Base-by-base conservation (phyloP, 352 stramenopile genomes). In the Blastocystis hominis region DNA sequence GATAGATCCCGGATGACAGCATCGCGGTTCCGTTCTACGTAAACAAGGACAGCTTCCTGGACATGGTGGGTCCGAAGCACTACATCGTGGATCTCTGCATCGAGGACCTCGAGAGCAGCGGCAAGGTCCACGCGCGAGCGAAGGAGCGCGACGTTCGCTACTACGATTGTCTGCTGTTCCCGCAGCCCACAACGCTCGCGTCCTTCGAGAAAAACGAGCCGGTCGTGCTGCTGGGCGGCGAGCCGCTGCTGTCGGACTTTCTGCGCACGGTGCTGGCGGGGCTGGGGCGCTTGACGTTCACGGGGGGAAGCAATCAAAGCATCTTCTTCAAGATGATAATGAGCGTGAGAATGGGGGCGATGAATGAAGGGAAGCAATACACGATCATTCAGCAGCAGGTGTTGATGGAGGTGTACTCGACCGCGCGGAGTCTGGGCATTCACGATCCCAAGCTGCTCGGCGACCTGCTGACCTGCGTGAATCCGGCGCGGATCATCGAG, bases 301-400 rank as follows among this genome's bases (percentile, higher is more conserved):
- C 44, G 36, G 72, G 72, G 24, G 50, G 62, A 24, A 84, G 68
- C 20, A 84, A 84, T 64, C 72, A 84, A 40, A 53, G 72, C 4
- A 84, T 84, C 44, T 68, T 84, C 13, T 84, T 66, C 44, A 84
- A 84, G 72, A 84, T 84, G 50, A 84, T 84, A 34, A 53, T 84
- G 30, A 66, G 44, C 24, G 72, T 84, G 55, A 5, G 36, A 64
- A 10, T 69, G 30, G 24, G 3, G 6, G 50, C 3, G 17, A 9
- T 10, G n/a, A 17, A 24, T 84, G 46, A 84, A 30, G 20, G 10
- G 36, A 47, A 84, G 72, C 72, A 84, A 42, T 84, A 84, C 55
- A 42, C 68, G 36, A 61, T 84, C 3, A 84, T 84, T 50, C 72
- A 84, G 55, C 44, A 84, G 72, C 72, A 84, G n/a, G 72, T 61